A percentile compares a stretch with the other conserved stretches of the same genome.
phyloP scores from a whole-genome alignment of 805 yeast species.

The Starmerella roubikii region DNA sequence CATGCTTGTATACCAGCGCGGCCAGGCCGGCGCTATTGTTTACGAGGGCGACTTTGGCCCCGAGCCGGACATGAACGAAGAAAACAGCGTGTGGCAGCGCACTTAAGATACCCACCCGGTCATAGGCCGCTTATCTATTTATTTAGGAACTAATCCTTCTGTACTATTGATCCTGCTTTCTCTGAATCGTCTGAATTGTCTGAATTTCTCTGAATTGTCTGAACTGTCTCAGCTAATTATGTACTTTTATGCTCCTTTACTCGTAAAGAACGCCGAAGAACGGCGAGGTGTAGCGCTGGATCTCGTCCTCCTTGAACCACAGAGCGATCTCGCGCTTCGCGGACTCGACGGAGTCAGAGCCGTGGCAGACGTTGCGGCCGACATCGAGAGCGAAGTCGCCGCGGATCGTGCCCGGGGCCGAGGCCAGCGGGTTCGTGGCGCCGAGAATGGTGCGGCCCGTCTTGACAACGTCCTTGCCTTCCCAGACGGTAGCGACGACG shows the following conservation, averaged over 20 bases:
- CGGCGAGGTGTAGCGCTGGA: slow-evolving; percentile 82
- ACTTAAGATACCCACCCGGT: slow-evolving; percentile 2
- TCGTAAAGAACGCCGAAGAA: slow-evolving; percentile 87
- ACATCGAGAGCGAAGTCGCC: slow-evolving; percentile 97
- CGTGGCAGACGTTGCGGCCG: slow-evolving; percentile 99
- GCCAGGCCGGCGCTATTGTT: slow-evolving; percentile 86
- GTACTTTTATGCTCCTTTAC: too few species aligned
- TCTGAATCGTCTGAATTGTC: background rate
- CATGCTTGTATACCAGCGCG: slow-evolving; percentile 56
- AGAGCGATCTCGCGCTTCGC: slow-evolving; percentile 91
- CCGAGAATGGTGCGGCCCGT: slow-evolving; percentile 96
- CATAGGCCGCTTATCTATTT: background rate
- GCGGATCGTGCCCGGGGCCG: slow-evolving; percentile 99
- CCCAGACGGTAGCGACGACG: slow-evolving; percentile 98
- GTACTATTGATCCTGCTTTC: background rate
- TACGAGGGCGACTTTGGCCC: slow-evolving; percentile 96
- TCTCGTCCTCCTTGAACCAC: slow-evolving; percentile 98
- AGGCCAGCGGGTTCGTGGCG: slow-evolving; percentile 95
- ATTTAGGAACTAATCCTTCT: slow-evolving; percentile 1
- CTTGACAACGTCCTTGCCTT: slow-evolving; percentile 98
- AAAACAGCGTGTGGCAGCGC: slow-evolving; percentile 16
- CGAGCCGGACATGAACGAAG: slow-evolving; percentile 31
- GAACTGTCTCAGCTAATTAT: too few species aligned
- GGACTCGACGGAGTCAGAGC: slow-evolving; percentile 97
- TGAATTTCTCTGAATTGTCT: background rate